Base-by-base conservation (phyloP, 805 yeast genomes). In the Candida ulmi region DNA sequence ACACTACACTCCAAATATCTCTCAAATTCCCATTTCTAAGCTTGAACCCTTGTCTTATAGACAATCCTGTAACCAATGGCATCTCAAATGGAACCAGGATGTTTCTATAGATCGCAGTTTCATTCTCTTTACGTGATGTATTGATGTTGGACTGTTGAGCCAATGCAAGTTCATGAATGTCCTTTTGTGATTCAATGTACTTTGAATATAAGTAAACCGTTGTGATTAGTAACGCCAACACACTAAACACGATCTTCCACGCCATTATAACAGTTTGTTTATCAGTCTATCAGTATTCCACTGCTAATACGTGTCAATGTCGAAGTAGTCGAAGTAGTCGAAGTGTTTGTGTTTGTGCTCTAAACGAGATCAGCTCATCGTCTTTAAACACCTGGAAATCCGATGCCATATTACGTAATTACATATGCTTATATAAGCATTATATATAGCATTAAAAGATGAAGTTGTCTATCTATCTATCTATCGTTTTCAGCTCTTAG, bases 41-140 rank as follows among this genome's bases (percentile, higher is more conserved):
- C 46, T 73, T 74, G 56, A 81, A 83, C 27, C 76, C 79, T 19
- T 73, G 68, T 32, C 86, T 70, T 18, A 88, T 72, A 34, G 77
- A 76, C 40, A 85, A 61, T 0, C 95, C 95, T 2, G 84, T 72
- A 17, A 81, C 68, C 40, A 88, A 66, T 1, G 85, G 82, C 42
- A 75, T 57, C 5, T 87, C 85, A 54, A 76, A 79, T 17, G 90
- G 93, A 25, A 84, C 76, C 48, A 83, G 78, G 34, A 78, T 77
- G 37, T 88, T 82, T 46, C 93, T 72, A 58, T 84, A 80, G 11
- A 84, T 66, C 0, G 95, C 90, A 13, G 90, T 75, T 57, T 88
- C 95, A 36, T 73, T 68, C 5, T 68, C 66, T 32, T 71, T 66
- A n/a, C 95, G 68, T 1, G 86, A 80, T 6, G 79, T 62, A 2